Evolutionary conservation across 306 rosid species (phyloP).

Genomic region (Urtica urens): DNA sequence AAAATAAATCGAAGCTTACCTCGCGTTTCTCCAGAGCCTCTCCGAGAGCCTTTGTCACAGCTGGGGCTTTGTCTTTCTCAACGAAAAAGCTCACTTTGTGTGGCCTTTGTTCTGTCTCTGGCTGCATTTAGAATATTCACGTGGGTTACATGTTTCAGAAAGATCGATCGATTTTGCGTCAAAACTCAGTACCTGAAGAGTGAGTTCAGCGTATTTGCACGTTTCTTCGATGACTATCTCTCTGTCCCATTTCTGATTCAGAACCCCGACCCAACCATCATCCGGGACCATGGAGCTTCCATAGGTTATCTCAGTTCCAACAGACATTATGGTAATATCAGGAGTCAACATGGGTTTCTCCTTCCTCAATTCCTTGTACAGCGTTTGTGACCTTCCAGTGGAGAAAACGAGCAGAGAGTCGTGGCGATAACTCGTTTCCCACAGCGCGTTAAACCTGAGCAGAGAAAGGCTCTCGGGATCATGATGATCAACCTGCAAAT

Average conservation of each 20-base stretch:
- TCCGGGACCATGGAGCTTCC: slow-evolving; percentile 73
- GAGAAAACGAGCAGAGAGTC: slow-evolving; percentile 89
- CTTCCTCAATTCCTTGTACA: slow-evolving; percentile 77
- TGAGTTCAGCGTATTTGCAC: slow-evolving; percentile 62
- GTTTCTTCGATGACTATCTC: slow-evolving; percentile 60
- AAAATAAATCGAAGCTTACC: slow-evolving; percentile 38
- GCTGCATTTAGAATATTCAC: slow-evolving; percentile 35
- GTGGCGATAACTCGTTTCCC: slow-evolving; percentile 81
- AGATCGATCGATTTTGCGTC: slow-evolving; percentile 4
- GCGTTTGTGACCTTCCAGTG: slow-evolving; percentile 83
- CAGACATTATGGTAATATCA: slow-evolving; percentile 87
- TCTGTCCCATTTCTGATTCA: slow-evolving; percentile 78
- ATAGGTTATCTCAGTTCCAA: slow-evolving; percentile 96
- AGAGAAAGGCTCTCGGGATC: slow-evolving; percentile 70
- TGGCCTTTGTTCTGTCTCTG: slow-evolving; percentile 76
- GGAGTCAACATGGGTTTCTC: slow-evolving; percentile 97
- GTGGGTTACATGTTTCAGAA: slow-evolving; percentile 8
- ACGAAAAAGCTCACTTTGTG: slow-evolving; percentile 91
- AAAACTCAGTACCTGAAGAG: slow-evolving; percentile 53
- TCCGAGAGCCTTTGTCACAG: slow-evolving; percentile 55
- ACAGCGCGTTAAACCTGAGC: slow-evolving; percentile 73
- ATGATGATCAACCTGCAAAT: slow-evolving; percentile 91
- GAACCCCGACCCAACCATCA: slow-evolving; percentile 73
- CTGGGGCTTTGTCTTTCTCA: slow-evolving; percentile 62
- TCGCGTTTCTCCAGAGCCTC: slow-evolving; percentile 47